phyloP scores from a whole-genome alignment of 164 flowering plant species.

The Nymphaea thermarum region DNA sequence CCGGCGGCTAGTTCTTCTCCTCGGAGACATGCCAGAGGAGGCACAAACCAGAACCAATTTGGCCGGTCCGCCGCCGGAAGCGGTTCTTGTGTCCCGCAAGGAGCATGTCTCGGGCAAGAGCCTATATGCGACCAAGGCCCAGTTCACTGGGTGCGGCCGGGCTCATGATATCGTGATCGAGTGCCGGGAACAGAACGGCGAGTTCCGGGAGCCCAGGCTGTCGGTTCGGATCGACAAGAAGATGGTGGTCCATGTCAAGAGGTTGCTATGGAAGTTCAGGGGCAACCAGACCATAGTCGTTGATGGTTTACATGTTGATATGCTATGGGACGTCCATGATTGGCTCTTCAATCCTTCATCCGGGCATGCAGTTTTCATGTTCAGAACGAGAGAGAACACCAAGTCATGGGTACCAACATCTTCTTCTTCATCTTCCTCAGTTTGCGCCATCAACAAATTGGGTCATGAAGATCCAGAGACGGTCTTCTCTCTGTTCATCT shows the following conservation, averaged over 20 bases:
- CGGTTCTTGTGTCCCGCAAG: slow-evolving; percentile 33
- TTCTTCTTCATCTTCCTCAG: neutral
- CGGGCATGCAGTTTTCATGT: slow-evolving; percentile 70
- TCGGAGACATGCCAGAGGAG: slow-evolving; percentile 56
- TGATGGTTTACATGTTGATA: slow-evolving; percentile 68
- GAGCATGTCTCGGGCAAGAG: slow-evolving; percentile 63
- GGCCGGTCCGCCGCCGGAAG: slow-evolving; percentile 16
- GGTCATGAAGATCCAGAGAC: slow-evolving; percentile 29
- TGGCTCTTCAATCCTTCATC: slow-evolving; percentile 55
- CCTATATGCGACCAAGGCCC: slow-evolving; percentile 57
- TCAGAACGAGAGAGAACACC: slow-evolving; percentile 33
- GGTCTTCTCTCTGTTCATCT: slow-evolving; percentile 75
- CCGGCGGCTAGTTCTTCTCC: slow-evolving; percentile 34
- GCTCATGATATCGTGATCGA: slow-evolving; percentile 59
- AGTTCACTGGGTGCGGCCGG: slow-evolving; percentile 39
- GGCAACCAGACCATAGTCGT: slow-evolving; percentile 67
- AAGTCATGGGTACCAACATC: neutral
- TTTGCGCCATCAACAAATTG: neutral
- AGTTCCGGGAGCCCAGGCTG: slow-evolving; percentile 37
- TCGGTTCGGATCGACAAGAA: slow-evolving; percentile 59
- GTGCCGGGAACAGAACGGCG: slow-evolving; percentile 50
- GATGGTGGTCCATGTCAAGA: slow-evolving; percentile 57
- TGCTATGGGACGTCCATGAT: slow-evolving; percentile 92
- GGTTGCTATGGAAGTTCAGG: slow-evolving; percentile 85
- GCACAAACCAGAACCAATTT: slow-evolving; percentile 24